Base-by-base conservation (phyloP, 2,329 filamentous ascomycete genomes). In the Leptodontidium sp. region DNA sequence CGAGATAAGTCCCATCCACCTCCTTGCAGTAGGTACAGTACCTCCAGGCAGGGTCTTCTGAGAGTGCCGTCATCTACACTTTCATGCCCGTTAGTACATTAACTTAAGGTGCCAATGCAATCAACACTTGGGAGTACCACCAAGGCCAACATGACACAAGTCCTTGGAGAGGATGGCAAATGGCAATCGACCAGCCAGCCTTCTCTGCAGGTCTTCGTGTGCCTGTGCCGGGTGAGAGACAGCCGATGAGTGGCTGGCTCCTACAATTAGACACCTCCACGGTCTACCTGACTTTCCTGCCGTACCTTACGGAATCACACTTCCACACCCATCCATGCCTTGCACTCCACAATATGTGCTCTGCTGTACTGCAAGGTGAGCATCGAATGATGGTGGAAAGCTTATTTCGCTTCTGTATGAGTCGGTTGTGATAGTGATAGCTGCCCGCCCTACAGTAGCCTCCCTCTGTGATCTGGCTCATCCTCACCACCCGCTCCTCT, bases 371-470 rank as follows among this genome's bases (percentile, higher is more conserved):
- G 29, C 29, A 32, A 5, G 40, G 15, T 17, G 53, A 17, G 32
- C 17, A 21, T 38, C 1, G 24, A 32, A 61, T n/a, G 53, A 61
- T 32, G 43, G 17, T n/a, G 17, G n/a, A 53, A 66, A 66, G 40
- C 64, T 66, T 61, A 61, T 49, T 49, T 62, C 21, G 7, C 21
- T 40, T 45, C 38, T 32, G 59, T 49, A 15, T 21, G 59, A 47
- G 15, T 66, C 43, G 43, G 40, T 59, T 53, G 64, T 59, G 43
- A 49, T 66, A 61, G 65, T 47, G 64, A 66, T 61, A 61, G 55
- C 43, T 52, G 15, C 26, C 24, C 15, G 14, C 21, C 43, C n/a
- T 50, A 21, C 21, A 21, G 21, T 21, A 40, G 14, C 26, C 3
- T 45, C 53, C 8, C 53, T 35, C 29, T 53, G n/a, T 12, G 9